Percentiles rank a stretch among this genome's conserved stretches.
phyloP scores from a whole-genome alignment of 305 asterid genomes.

The Andrographis paniculata region DNA sequence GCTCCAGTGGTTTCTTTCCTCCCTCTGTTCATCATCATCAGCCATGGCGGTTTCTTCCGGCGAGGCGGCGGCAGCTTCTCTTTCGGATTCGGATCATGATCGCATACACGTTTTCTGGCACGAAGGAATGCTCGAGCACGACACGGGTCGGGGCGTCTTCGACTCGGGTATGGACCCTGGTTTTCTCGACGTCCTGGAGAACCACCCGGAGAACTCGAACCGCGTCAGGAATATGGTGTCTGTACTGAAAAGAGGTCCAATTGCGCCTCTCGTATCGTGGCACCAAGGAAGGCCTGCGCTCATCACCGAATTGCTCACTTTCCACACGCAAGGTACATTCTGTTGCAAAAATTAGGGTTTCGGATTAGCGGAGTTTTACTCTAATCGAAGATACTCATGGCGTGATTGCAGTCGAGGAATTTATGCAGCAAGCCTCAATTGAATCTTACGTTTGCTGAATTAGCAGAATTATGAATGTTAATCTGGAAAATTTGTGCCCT shows the following conservation, averaged over 20 bases:
- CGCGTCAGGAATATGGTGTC: slow-evolving; percentile 80
- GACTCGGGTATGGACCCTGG: slow-evolving; percentile 80
- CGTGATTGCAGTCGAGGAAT: too few species aligned
- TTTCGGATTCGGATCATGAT: slow-evolving; percentile 17
- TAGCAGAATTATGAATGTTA: too few species aligned
- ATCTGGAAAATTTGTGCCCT: too few species aligned
- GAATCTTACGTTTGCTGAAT: too few species aligned
- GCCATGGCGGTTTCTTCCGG: too few species aligned
- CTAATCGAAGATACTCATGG: too few species aligned
- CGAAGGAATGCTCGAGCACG: slow-evolving; percentile 70
- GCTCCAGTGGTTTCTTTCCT: too few species aligned
- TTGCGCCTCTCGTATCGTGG: slow-evolving; percentile 68
- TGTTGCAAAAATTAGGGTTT: too few species aligned
- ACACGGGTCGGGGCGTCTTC: slow-evolving; percentile 70
- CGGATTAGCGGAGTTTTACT: too few species aligned
- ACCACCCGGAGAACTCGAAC: slow-evolving; percentile 81
- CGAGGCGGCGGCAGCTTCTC: too few species aligned
- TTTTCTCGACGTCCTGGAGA: slow-evolving; percentile 76
- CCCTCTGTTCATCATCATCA: too few species aligned
- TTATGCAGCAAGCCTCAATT: too few species aligned
- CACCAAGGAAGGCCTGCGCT: slow-evolving; percentile 56
- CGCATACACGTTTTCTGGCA: slow-evolving; percentile 64
- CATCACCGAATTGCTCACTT: slow-evolving; percentile 46
- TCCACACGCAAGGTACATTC: slow-evolving; percentile 57
- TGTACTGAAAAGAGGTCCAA: slow-evolving; percentile 70